Conservation (phyloP, 148 eudicot species). For the Arbutus unedo region DNA sequence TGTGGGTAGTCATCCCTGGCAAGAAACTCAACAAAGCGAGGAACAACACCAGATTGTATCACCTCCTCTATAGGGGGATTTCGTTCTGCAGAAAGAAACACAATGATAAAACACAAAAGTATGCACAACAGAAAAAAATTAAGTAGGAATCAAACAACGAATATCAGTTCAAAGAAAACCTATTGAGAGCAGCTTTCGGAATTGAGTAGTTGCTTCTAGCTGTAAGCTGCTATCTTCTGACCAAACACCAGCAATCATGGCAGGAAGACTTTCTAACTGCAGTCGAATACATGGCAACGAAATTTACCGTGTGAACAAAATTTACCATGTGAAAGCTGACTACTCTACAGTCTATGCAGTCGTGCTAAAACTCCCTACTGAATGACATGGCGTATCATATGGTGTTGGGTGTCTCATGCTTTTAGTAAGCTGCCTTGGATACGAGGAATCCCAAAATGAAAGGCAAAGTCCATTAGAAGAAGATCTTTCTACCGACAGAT, state of each 20-base stretch:
- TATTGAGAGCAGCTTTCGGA: slow-evolving; percentile 84
- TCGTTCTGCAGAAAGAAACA: slow-evolving; percentile 46
- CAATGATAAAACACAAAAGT: neutral
- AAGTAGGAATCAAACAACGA: neutral
- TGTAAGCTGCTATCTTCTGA: slow-evolving; percentile 58
- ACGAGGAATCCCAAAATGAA: neutral
- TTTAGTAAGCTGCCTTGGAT: neutral
- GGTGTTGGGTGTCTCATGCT: neutral
- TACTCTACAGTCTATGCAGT: neutral
- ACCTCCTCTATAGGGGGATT: slow-evolving; percentile 95
- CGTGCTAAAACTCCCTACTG: neutral
- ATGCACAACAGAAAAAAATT: neutral
- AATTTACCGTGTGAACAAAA: slow-evolving; percentile 14
- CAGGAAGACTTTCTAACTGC: slow-evolving; percentile 71
- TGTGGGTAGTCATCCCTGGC: slow-evolving; percentile 74
- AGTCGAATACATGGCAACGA: slow-evolving; percentile 10
- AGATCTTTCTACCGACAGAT: neutral
- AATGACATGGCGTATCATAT: neutral
- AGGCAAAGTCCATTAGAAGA: neutral
- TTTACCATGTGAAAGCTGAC: slow-evolving; percentile 8
- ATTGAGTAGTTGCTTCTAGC: slow-evolving; percentile 75
- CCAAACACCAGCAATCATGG: slow-evolving; percentile 67
- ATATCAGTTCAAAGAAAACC: slow-evolving; percentile 32
- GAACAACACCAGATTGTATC: slow-evolving; percentile 85
- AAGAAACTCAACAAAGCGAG: slow-evolving; percentile 80